Conservation (phyloP, 129 eudicot genomes). For the Centrapalus pauciflorus region DNA sequence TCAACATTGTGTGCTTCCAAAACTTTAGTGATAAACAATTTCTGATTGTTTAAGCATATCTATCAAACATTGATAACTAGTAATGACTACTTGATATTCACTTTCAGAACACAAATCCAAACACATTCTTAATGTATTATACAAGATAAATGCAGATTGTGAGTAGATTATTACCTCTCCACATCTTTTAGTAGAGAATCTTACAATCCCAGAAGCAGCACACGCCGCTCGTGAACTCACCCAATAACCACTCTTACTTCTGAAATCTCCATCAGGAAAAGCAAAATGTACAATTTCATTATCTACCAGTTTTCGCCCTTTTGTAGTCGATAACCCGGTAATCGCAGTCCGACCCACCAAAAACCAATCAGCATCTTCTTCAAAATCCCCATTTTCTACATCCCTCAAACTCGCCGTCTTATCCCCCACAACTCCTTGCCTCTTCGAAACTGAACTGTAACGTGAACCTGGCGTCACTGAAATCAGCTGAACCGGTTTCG, state of each 20-base stretch:
- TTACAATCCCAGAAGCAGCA: constrained; percentile 57
- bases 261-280: constrained; percentile 35
- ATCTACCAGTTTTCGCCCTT: constrained; percentile 65
- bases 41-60: no score
- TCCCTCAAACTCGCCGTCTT: constrained; percentile 31
- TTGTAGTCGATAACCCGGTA: constrained; percentile 61
- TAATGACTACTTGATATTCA: no score
- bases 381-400: constrained; percentile 68
- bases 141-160: not conserved
- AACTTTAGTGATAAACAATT: no score
- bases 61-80: no score
- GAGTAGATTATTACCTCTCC: constrained; percentile 49
- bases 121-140: not conserved
- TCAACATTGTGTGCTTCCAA: no score
- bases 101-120: no score
- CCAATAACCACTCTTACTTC: constrained; percentile 17
- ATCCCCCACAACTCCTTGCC: constrained; percentile 17
- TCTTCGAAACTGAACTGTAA: constrained; percentile 1
- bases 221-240: constrained; percentile 25
- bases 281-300: constrained; percentile 76
- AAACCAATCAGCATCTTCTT: constrained; percentile 63
- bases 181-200: constrained; percentile 63
- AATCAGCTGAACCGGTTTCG: constrained; percentile 36
- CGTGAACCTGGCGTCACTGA: constrained; percentile 17
- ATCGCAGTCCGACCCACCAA: constrained; percentile 61